Base-by-base conservation (phyloP, 2,329 filamentous ascomycete species). In the Xylaria sp. region DNA sequence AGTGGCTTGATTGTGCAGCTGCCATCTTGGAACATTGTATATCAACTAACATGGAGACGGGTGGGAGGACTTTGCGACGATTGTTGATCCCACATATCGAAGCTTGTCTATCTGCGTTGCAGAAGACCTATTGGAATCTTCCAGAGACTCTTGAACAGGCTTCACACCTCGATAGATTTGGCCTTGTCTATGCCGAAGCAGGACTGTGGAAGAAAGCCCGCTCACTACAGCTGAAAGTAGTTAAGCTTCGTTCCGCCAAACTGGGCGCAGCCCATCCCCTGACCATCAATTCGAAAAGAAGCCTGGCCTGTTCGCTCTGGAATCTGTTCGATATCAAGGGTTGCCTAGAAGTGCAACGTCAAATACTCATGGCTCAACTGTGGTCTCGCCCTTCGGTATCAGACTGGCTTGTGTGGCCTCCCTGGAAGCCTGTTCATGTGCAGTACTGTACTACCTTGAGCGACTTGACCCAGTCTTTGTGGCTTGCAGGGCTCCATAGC, bases 171-270 rank as follows among this genome's bases (percentile, higher is more conserved):
- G 67, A 71, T 46, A 72, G 60, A 28, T 73, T 73, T 52, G 70
- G 57, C 23, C 61, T 52, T 4, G 67, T 72, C 8, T 72, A 72
- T 57, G 70, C 71, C 15, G 71, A 73, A 55, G 70, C 67, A 33
- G 71, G 71, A 7, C 37, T 67, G 25, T 73, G 71, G 71, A 67
- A 61, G 35, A 66, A 61, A 28, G 70, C 71, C 14, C 56, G 60
- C 17, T 58, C 46, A 9, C 51, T 73, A 17, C 70, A 71, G 15
- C 38, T 54, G 6, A 67, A 64, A 28, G 61, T 61, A 9, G 61
- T 54, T 21, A 38, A 23, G 14, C 61, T 61, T 23, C 50, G 61
- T 35, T 52, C 57, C 15, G 35, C 43, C n/a, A 57, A 49, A 35
- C 14, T 64, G 5, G 61, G 61, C 14, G 49, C 21, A 38, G 37